Base-by-base conservation (phyloP, 1,284 basidiomycete genomes). In the Malassezia nana region DNA sequence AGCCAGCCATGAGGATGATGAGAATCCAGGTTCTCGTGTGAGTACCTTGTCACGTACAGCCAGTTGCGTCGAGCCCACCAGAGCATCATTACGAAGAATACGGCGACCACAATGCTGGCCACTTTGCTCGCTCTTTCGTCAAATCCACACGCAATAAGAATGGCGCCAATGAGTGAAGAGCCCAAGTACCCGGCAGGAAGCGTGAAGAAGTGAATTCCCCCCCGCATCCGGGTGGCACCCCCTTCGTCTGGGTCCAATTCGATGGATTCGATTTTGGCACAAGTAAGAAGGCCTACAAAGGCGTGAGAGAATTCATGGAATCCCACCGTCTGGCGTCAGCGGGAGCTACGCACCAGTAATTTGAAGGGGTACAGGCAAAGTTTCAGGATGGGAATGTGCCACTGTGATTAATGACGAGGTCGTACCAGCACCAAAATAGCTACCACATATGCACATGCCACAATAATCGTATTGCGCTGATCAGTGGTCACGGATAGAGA, bases 101-200 rank as follows among this genome's bases (percentile, higher is more conserved):
- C 84, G 7, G 83, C 87, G 28, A 96, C 78, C 9, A 87, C 83
- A 25, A 95, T 76, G 39, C 82, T 84, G 0, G 89, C 89, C 47
- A 95, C 76, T 75, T 95, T 95, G 76, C 84, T 87, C 1, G 92
- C 92, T 62, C 88, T 83, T 46, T 87, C 90, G 75, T 96, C 84
- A 75, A 95, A 96, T 0, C 73, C 90, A 63, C 89, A 92, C 5
- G 89, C 82, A 59, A 95, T 90, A 25, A 94, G 78, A 44, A 80
- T 81, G 0, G 88, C 89, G 20, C 92, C 92, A 56, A 95, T 91
- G 67, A 95, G 77, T 3, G 59, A 60, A 1, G 62, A 60, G 9
- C 92, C 92, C 28, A 95, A 83, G 74, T 96, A 96, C 4, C 66
- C 65, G 3, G 65, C 64, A 9, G 73, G 70, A 0, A 89, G 78